phyloP scores from a whole-genome alignment of 2,329 filamentous ascomycete species.

The Aspergillus sp. region DNA sequence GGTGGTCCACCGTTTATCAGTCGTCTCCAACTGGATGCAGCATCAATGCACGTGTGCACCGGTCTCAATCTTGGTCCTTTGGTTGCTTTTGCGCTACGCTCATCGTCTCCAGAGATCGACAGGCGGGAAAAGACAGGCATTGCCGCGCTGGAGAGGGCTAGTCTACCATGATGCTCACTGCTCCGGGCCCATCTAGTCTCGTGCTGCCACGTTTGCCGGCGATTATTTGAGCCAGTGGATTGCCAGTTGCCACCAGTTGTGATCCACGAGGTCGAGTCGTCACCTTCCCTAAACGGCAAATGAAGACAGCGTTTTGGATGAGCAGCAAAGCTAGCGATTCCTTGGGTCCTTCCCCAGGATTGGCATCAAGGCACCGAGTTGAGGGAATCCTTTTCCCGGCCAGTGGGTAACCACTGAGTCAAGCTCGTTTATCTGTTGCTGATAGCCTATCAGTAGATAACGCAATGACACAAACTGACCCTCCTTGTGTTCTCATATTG shows the following conservation, averaged over 20 bases:
- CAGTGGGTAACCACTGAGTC: neutral
- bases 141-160: too few species aligned
- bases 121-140: too few species aligned
- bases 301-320: neutral
- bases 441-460: neutral
- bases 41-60: constrained; percentile 10
- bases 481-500: neutral
- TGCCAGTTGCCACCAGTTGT: neutral
- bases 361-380: neutral
- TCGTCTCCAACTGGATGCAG: constrained; percentile 7
- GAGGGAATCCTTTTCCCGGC: neutral
- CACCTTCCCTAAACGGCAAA: constrained; percentile 7
- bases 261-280: constrained; percentile 1
- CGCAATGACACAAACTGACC: neutral
- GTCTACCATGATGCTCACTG: too few species aligned
- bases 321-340: too few species aligned
- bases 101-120: too few species aligned
- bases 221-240: constrained; percentile 2
- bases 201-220: neutral
- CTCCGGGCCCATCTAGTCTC: too few species aligned
- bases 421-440: neutral
- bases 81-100: neutral
- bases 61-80: neutral
- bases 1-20: neutral
- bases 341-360: constrained; percentile 5